These are phyloP conservation scores for Erodium texanum DNA, from an alignment of 441 rosid genomes.

Conservation along the genomic window DNA sequence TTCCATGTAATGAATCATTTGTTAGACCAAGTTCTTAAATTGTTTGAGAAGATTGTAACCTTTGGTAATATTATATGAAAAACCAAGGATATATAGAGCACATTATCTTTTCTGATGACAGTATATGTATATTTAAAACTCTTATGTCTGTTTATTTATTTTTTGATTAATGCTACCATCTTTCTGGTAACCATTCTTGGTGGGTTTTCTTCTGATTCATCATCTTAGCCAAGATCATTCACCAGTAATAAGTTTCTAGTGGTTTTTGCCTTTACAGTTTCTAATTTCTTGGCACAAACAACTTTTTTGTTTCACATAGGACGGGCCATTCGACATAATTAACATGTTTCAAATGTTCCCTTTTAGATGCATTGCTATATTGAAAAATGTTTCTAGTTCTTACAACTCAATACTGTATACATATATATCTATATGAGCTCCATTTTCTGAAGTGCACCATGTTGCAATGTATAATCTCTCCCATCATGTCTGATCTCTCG, in stretches of 20 bases:
- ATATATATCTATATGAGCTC: not conserved
- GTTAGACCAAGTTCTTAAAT: too few species aligned
- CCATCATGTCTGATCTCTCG: constrained; percentile 7
- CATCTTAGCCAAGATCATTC: not conserved
- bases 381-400: not conserved
- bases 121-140: too few species aligned
- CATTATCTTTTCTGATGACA: too few species aligned
- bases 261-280: not conserved
- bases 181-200: not conserved
- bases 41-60: too few species aligned
- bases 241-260: not conserved
- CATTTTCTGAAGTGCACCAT: not conserved
- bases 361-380: not conserved
- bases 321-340: too few species aligned
- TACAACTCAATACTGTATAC: not conserved
- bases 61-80: too few species aligned
- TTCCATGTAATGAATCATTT: too few species aligned
- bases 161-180: not conserved
- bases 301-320: not conserved
- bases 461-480: not conserved
- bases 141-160: not conserved
- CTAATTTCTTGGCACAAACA: not conserved
- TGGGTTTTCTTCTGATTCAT: not conserved
- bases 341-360: too few species aligned
- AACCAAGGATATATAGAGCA: too few species aligned